Evolutionary conservation across 805 yeast genomes (phyloP).

Genomic region (Cyberlindnera petersonii): DNA sequence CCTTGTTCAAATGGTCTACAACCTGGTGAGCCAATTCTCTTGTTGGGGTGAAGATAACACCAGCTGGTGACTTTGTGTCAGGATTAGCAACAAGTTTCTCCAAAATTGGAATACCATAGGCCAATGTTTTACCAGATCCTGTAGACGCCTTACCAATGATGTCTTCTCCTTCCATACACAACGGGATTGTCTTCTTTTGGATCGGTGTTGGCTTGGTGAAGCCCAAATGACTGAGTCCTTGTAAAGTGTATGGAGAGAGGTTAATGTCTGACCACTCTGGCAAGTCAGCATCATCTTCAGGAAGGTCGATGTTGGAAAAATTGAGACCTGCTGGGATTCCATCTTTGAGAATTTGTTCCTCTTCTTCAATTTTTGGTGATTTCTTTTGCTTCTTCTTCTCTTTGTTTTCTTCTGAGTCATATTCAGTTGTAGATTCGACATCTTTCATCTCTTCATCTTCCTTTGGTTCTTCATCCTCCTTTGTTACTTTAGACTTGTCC

Average conservation of each 20-base stretch:
- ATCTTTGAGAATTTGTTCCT: conserved; percentile 20
- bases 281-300: conserved; percentile 37
- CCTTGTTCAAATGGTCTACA: conserved; percentile 62
- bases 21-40: conserved; percentile 96
- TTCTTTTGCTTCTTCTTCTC: conserved; percentile 21
- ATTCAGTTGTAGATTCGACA: conserved; percentile 21
- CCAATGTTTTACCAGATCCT: conserved; percentile 96
- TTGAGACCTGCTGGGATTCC: conserved; percentile 25
- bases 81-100: conserved; percentile 48
- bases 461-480: conserved; percentile 11
- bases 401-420: conserved; percentile 7
- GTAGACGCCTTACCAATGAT: conserved; percentile 95
- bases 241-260: conserved; percentile 53
- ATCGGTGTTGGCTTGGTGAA: conserved; percentile 79
- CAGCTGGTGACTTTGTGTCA: conserved; percentile 50
- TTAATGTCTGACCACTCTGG: conserved; percentile 56
- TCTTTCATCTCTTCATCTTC: conserved; percentile 26
- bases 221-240: conserved; percentile 55
- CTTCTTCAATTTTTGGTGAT: conserved; percentile 17
- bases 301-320: conserved; percentile 32
- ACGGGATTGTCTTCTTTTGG: conserved; percentile 72
- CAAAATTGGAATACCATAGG: conserved; percentile 89
- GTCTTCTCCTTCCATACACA: conserved; percentile 69
- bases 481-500: conserved; percentile 28
- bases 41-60: conserved; percentile 88